Conservation (phyloP, 768 basidiomycete species). For the Mycena rebaudengoi region DNA sequence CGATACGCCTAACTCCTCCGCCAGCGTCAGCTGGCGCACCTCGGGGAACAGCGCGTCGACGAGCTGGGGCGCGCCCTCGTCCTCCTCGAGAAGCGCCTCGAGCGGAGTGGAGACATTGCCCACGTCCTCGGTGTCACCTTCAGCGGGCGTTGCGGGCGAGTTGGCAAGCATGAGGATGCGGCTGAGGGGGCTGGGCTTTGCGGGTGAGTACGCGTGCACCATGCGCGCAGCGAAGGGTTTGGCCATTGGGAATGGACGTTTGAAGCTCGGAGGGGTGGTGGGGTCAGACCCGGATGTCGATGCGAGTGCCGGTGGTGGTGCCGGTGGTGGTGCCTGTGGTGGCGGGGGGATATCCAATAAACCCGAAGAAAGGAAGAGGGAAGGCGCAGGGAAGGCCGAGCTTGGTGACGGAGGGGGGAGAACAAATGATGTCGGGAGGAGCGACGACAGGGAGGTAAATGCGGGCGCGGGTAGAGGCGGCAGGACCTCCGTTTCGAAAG, state of each 20-base stretch:
- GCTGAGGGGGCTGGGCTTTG: conserved; percentile 81
- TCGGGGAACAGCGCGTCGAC: conserved; percentile 30
- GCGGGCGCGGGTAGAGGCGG: conserved; percentile 26
- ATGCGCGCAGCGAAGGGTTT: conserved; percentile 75
- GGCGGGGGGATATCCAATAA: conserved; percentile 4
- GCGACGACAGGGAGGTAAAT: conserved; percentile 45
- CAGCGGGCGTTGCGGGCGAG: conserved; percentile 56
- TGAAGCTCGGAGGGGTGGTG: conserved; percentile 33
- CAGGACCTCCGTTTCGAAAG: conserved; percentile 64
- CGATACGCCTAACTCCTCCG: conserved; percentile 54
- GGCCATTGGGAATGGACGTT: conserved; percentile 70
- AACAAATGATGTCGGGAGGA: conserved; percentile 76
- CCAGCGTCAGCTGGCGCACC: conserved; percentile 45
- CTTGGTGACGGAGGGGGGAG: conserved; percentile 82
- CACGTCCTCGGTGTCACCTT: conserved; percentile 22
- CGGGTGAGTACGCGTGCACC: conserved; percentile 85
- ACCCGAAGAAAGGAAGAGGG: conserved; percentile 44
- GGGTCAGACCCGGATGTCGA: neutral
- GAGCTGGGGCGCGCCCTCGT: conserved; percentile 37
- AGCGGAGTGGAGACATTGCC: conserved; percentile 24
- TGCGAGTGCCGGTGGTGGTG: neutral
- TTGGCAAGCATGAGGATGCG: conserved; percentile 77
- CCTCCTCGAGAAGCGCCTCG: conserved; percentile 46
- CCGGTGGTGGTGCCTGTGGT: neutral
- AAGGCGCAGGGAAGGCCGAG: conserved; percentile 65